phyloP scores from a whole-genome alignment of 495 filamentous ascomycete genomes.

The Lindgomyces ingoldianus region DNA sequence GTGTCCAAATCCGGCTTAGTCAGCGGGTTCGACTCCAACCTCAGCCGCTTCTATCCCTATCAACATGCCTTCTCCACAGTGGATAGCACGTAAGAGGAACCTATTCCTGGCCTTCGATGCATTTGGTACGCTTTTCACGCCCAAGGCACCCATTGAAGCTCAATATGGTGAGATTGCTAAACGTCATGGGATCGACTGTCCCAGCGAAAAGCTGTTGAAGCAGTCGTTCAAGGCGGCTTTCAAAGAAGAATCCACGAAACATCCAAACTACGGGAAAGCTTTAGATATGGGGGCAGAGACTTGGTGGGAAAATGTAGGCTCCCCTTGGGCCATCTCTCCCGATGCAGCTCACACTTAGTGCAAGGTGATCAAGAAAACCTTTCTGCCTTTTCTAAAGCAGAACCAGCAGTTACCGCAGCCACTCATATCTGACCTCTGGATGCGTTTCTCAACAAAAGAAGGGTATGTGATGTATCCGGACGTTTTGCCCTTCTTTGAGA shows the following conservation, averaged over 20 bases:
- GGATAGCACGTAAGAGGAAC: constrained; percentile 40
- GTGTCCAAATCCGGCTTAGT: constrained; percentile 4
- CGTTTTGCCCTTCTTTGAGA: constrained; percentile 55
- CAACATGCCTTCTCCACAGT: background rate
- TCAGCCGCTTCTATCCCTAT: background rate
- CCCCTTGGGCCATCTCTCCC: background rate
- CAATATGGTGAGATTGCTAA: constrained; percentile 65
- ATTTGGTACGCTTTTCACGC: constrained; percentile 73
- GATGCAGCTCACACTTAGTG: background rate
- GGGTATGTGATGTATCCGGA: constrained; percentile 64
- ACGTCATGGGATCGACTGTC: constrained; percentile 54
- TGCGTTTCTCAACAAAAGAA: constrained; percentile 60
- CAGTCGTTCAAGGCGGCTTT: constrained; percentile 53
- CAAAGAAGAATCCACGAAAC: constrained; percentile 48
- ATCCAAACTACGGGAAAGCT: constrained; percentile 71
- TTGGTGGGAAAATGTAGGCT: constrained; percentile 69
- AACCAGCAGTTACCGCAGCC: constrained; percentile 47
- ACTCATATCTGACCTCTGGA: constrained; percentile 57
- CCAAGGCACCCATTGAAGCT: constrained; percentile 57
- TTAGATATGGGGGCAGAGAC: constrained; percentile 56
- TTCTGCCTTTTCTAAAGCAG: constrained; percentile 42
- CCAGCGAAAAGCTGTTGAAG: constrained; percentile 42
- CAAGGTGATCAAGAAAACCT: constrained; percentile 51
- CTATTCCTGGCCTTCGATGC: constrained; percentile 73
- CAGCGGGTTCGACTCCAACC: background rate